A percentile compares a stretch with the other conserved stretches of the same genome.
Conservation (phyloP, 768 basidiomycete genomes). For the Cantharellus anzutake region DNA sequence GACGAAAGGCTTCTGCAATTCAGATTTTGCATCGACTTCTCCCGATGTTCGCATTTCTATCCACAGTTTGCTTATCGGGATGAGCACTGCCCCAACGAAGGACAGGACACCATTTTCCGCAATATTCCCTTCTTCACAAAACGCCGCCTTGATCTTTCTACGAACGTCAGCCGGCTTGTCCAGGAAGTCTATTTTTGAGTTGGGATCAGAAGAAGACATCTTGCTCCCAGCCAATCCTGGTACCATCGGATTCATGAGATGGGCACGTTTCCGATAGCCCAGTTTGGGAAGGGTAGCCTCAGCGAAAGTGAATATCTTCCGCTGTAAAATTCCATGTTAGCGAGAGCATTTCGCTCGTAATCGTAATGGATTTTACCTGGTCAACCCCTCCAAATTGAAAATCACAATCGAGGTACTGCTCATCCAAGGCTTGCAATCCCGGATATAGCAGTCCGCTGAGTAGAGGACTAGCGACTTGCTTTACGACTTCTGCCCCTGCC, state of each 20-base stretch:
- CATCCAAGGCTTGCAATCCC: slow-evolving; percentile 89
- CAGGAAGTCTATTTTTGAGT: slow-evolving; percentile 96
- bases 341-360: not conserved
- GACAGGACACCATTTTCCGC: slow-evolving; percentile 77
- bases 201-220: slow-evolving; percentile 96
- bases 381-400: slow-evolving; percentile 98
- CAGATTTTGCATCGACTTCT: slow-evolving; percentile 10
- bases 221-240: slow-evolving; percentile 88
- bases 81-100: slow-evolving; percentile 72
- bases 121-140: slow-evolving; percentile 84
- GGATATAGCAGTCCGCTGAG: slow-evolving; percentile 90
- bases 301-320: slow-evolving; percentile 97
- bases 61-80: slow-evolving; percentile 66
- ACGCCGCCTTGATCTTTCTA: slow-evolving; percentile 79
- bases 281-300: slow-evolving; percentile 87
- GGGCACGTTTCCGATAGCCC: slow-evolving; percentile 86
- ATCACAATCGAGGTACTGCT: slow-evolving; percentile 87
- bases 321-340: slow-evolving; percentile 25
- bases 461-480: slow-evolving; percentile 83
- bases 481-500: slow-evolving; percentile 96
- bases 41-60: slow-evolving; percentile 32
- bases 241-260: slow-evolving; percentile 97
- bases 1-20: slow-evolving; percentile 24
- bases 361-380: slow-evolving; percentile 35
- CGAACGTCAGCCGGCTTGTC: slow-evolving; percentile 68